Evolutionary conservation across 179 eudicot genomes (phyloP).

Genomic region (Camellia oleifera): DNA sequence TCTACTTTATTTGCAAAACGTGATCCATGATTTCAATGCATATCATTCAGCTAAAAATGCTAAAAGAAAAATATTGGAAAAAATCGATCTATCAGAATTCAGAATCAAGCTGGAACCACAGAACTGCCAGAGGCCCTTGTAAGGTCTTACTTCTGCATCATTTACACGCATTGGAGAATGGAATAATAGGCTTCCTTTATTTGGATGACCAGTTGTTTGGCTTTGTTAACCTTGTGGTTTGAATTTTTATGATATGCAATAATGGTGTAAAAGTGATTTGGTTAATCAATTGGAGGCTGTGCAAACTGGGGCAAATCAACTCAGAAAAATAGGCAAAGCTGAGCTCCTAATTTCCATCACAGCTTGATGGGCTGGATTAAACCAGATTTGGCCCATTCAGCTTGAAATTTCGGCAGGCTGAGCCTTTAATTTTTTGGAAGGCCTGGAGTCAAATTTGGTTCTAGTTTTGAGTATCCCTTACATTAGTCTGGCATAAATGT

Average conservation of each 20-base stretch:
- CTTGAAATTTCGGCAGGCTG: not conserved
- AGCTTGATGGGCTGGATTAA: not conserved
- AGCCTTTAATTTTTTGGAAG: not conserved
- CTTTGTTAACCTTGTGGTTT: not conserved
- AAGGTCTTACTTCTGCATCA: too few relatives aligned
- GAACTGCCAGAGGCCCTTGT: slow-evolving; percentile 1
- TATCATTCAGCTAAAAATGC: not conserved
- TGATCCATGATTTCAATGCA: not conserved
- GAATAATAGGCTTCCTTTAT: not conserved
- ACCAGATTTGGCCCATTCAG: not conserved
- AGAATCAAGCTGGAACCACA: not conserved
- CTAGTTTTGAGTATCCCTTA: not conserved
- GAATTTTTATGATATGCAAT: not conserved
- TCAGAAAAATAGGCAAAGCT: not conserved
- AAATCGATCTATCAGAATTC: not conserved
- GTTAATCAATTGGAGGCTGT: not conserved
- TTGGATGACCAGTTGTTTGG: not conserved
- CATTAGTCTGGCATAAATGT: not conserved
- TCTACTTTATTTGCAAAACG: not conserved
- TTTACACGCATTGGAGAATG: not conserved
- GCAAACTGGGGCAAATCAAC: too few relatives aligned
- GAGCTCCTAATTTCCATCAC: not conserved
- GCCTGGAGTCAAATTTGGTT: not conserved
- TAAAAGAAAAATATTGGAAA: not conserved
- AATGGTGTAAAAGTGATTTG: not conserved